Conservation (phyloP, 169 alveolate species). For the Plasmodium sp. region DNA sequence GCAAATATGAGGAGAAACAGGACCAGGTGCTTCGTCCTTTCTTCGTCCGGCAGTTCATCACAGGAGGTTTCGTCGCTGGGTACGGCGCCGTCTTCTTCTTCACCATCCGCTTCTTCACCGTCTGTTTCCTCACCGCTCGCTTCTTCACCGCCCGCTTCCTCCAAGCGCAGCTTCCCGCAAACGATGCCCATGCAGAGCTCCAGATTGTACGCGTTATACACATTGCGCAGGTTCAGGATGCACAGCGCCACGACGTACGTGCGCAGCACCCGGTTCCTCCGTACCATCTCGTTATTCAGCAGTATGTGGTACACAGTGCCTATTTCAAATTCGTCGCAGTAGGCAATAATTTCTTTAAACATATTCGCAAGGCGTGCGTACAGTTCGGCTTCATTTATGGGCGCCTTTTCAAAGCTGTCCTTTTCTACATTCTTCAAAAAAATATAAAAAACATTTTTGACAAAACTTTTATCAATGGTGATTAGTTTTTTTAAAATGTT, state of each 20-base stretch:
- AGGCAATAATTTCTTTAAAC: constrained; percentile 43
- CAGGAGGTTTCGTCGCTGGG: background rate
- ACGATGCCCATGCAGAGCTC: constrained; percentile 41
- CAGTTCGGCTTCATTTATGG: background rate
- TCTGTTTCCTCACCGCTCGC: background rate
- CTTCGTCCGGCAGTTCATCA: background rate
- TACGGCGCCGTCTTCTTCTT: background rate
- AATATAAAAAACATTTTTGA: constrained; percentile 70
- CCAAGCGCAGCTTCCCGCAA: constrained; percentile 1
- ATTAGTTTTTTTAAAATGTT: constrained; percentile 58
- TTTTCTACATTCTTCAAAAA: constrained; percentile 49
- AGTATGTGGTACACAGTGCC: constrained; percentile 41
- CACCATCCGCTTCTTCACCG: background rate
- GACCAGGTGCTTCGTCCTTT: background rate
- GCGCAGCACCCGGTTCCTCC: background rate
- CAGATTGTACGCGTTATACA: constrained; percentile 50
- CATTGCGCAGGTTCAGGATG: constrained; percentile 47
- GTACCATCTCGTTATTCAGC: constrained; percentile 4
- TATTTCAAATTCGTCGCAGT: constrained; percentile 63
- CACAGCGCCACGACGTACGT: constrained; percentile 30
- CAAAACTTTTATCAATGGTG: constrained; percentile 64
- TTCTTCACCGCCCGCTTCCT: background rate
- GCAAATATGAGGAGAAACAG: constrained; percentile 45
- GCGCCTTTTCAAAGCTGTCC: background rate
- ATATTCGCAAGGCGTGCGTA: constrained; percentile 1